A percentile compares a stretch with the other conserved stretches of the same genome.
Conservation (phyloP, 176 grass and related monocot species). For the Sorghum bicolor region DNA sequence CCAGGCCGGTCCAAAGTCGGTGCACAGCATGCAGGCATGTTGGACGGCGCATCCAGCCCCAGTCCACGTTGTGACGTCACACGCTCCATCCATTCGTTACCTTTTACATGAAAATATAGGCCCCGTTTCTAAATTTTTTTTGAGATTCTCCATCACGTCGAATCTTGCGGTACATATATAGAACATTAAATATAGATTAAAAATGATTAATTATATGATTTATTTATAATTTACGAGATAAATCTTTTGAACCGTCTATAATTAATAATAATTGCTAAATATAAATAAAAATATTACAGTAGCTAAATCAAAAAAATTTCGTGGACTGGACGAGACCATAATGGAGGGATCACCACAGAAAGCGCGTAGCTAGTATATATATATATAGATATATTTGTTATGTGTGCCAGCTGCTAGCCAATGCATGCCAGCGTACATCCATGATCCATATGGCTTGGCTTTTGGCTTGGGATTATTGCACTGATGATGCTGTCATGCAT, state of each 20-base stretch:
- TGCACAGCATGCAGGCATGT: neutral
- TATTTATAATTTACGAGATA: too few relatives aligned
- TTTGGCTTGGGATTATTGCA: neutral
- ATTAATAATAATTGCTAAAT: too few relatives aligned
- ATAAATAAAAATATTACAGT: too few relatives aligned
- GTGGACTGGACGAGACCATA: too few relatives aligned
- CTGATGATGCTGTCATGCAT: neutral
- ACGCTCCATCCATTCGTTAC: neutral
- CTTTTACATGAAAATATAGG: too few relatives aligned
- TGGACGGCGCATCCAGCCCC: conserved; percentile 28
- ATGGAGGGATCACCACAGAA: neutral
- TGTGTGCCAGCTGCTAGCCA: neutral
- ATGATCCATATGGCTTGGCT: neutral
- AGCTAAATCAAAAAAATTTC: too few relatives aligned
- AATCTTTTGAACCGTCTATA: too few relatives aligned
- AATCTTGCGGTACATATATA: too few relatives aligned
- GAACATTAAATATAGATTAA: too few relatives aligned
- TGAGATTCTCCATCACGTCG: too few relatives aligned
- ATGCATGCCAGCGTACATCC: neutral
- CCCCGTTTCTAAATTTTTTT: too few relatives aligned
- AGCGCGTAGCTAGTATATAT: neutral
- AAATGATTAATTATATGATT: too few relatives aligned
- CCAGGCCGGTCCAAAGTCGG: neutral
- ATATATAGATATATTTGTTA: neutral
- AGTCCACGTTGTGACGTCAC: conserved; percentile 27